phyloP scores from a whole-genome alignment of 1,284 basidiomycete genomes.

The Grifola frondosa region DNA sequence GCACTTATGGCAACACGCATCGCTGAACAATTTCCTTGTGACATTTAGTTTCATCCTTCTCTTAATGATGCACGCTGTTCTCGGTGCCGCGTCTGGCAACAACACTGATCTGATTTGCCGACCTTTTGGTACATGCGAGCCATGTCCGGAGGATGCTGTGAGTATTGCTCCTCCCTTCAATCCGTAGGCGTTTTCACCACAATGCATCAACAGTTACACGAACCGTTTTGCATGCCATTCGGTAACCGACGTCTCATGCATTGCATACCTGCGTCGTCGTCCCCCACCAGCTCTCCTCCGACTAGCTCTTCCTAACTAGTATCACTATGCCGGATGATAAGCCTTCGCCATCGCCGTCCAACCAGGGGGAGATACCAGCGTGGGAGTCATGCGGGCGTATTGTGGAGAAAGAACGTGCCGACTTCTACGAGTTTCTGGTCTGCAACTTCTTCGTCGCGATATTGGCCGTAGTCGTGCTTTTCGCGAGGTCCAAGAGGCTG shows the following conservation, averaged over 20 bases:
- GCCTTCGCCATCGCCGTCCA: conserved; percentile 17
- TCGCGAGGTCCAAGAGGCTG: conserved; percentile 66
- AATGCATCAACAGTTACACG: conserved; percentile 54
- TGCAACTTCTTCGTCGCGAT: conserved; percentile 75
- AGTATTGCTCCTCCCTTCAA: conserved; percentile 29
- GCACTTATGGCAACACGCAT: no score
- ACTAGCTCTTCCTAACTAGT: conserved; percentile 4
- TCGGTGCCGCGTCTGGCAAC: no score
- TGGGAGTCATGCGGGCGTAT: conserved; percentile 92
- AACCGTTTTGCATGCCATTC: conserved; percentile 90
- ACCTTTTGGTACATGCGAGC: conserved; percentile 80
- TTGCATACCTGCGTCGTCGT: conserved; percentile 49
- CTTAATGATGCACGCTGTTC: no score
- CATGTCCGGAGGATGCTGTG: conserved; percentile 79
- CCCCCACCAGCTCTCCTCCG: conserved; percentile 20
- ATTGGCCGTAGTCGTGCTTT: conserved; percentile 62
- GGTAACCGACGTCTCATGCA: conserved; percentile 86
- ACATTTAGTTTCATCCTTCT: no score
- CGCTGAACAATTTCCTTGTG: no score
- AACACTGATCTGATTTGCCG: conserved; percentile 54
- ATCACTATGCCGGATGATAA: no score
- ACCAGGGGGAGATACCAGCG: conserved; percentile 70
- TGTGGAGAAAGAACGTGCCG: conserved; percentile 69
- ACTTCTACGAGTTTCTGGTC: conserved; percentile 87
- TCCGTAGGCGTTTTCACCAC: neutral